Conservation (phyloP, 2,329 filamentous ascomycete species). For the Knoxdaviesia capensis region DNA sequence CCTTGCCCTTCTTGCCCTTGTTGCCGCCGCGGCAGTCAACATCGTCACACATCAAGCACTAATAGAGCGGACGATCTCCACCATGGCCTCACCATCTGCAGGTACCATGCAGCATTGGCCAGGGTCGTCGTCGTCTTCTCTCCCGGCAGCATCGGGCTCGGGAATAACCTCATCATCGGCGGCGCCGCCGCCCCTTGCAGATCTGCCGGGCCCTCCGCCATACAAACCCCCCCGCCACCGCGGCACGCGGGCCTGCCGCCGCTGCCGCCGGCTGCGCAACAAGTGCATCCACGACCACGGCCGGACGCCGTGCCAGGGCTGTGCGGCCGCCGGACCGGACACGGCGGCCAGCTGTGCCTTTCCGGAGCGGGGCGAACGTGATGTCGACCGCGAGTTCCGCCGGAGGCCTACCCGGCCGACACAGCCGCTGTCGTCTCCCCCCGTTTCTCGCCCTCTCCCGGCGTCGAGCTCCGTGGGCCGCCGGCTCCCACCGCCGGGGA, state of each 20-base stretch:
- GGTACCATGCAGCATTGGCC: too few species aligned
- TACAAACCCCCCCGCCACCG: constrained; percentile 4
- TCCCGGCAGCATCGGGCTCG: not conserved
- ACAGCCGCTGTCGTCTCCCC: not conserved
- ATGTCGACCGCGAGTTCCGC: constrained; percentile 7
- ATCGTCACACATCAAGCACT: too few species aligned
- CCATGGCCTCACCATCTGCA: too few species aligned
- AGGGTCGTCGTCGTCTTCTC: not conserved
- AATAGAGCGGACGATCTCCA: too few species aligned
- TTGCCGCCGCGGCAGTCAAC: too few species aligned
- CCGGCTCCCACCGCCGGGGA: not conserved
- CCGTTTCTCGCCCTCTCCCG: too few species aligned
- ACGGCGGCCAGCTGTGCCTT: constrained; percentile 6
- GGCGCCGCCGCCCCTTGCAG: not conserved
- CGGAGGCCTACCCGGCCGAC: constrained; percentile 2
- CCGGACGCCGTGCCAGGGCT: constrained; percentile 7
- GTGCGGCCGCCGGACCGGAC: constrained; percentile 4
- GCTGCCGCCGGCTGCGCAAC: constrained; percentile 9
- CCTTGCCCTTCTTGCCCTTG: too few species aligned
- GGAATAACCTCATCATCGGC: not conserved
- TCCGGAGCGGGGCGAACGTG: constrained; percentile 7
- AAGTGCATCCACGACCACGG: constrained; percentile 7
- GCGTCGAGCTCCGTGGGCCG: too few species aligned
- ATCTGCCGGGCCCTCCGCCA: not conserved
- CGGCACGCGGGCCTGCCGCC: constrained; percentile 8